A percentile compares a stretch with the other conserved stretches of the same genome.
Conservation (phyloP, 768 basidiomycete genomes). For the Hypsizygus marmoreus region DNA sequence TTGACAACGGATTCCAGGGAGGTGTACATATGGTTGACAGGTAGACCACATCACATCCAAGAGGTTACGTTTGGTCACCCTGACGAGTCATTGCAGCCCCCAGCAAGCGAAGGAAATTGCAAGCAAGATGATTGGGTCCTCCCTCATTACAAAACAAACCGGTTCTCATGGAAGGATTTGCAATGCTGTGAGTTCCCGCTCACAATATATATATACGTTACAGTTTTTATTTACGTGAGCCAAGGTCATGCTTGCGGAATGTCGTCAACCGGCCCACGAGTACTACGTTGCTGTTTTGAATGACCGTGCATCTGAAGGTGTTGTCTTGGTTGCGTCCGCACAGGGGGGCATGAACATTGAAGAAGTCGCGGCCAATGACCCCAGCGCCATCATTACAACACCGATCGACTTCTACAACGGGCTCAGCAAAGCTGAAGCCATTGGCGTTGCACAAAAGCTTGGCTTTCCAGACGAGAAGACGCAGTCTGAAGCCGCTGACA, state of each 20-base stretch:
- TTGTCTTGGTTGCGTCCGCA: slow-evolving; percentile 89
- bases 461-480: slow-evolving; percentile 78
- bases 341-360: slow-evolving; percentile 99
- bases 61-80: background rate
- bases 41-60: slow-evolving; percentile 46
- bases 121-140: slow-evolving; percentile 89
- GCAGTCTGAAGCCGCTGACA: slow-evolving; percentile 85
- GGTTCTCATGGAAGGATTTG: slow-evolving; percentile 90
- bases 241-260: slow-evolving; percentile 97
- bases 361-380: slow-evolving; percentile 96
- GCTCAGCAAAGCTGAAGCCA: slow-evolving; percentile 68
- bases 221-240: slow-evolving; percentile 2
- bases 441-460: slow-evolving; percentile 83
- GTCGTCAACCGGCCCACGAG: slow-evolving; percentile 90
- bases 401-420: slow-evolving; percentile 87
- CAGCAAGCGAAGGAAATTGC: slow-evolving; percentile 88
- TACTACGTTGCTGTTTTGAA: slow-evolving; percentile 98
- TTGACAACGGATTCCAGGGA: slow-evolving; percentile 94
- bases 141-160: slow-evolving; percentile 98
- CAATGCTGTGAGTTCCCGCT: slow-evolving; percentile 82
- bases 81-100: slow-evolving; percentile 50
- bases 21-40: slow-evolving; percentile 94
- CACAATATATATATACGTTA: slow-evolving; percentile 1
- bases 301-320: slow-evolving; percentile 85
- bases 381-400: slow-evolving; percentile 91